phyloP scores from a whole-genome alignment of 768 basidiomycete species.

The Daedalea quercina region DNA sequence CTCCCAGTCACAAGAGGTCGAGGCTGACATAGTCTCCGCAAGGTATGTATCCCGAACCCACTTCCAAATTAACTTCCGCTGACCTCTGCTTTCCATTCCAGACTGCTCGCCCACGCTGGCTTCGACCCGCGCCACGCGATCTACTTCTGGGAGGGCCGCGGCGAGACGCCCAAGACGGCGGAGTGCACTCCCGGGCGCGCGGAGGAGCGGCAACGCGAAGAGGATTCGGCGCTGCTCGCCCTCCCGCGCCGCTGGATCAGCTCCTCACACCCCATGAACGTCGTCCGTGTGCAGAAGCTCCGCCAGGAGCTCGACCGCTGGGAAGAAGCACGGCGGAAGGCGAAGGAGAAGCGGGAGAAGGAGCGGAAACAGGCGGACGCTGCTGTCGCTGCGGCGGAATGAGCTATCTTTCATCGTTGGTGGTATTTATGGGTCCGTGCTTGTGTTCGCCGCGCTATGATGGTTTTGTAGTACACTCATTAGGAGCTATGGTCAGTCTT shows the following conservation, averaged over 20 bases:
- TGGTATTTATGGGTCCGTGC: neutral
- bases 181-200: slow-evolving; percentile 37
- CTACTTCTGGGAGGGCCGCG: slow-evolving; percentile 72
- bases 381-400: neutral
- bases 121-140: slow-evolving; percentile 83
- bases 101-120: slow-evolving; percentile 87
- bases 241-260: slow-evolving; percentile 31
- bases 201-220: slow-evolving; percentile 8
- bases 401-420: neutral
- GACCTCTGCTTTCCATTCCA: too few relatives aligned
- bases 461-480: neutral
- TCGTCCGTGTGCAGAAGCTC: slow-evolving; percentile 53
- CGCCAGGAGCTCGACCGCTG: slow-evolving; percentile 65
- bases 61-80: neutral
- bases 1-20: slow-evolving; percentile 78
- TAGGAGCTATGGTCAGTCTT: neutral
- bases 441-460: neutral
- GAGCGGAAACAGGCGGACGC: neutral
- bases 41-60: slow-evolving; percentile 39
- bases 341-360: slow-evolving; percentile 2
- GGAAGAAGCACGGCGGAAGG: slow-evolving; percentile 42
- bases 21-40: slow-evolving; percentile 86
- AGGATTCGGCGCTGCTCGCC: neutral
- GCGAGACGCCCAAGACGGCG: slow-evolving; percentile 26
- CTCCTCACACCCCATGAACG: slow-evolving; percentile 60